These are phyloP conservation scores for Naumovozyma dairenensis DNA, from an alignment of 805 yeast species.

Conservation along the genomic window DNA sequence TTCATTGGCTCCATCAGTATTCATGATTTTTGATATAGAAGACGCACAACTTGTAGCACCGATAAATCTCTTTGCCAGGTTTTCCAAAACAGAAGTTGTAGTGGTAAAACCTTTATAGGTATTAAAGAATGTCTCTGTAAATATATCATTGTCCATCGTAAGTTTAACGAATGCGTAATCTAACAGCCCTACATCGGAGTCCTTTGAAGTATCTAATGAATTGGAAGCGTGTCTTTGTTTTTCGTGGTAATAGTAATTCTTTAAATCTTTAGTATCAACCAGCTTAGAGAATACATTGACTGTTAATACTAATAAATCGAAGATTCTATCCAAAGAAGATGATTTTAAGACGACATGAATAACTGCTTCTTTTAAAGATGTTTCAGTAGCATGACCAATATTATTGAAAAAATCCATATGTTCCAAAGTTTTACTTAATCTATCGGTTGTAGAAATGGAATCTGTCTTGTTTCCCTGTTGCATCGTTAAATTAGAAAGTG, in stretches of 20 bases:
- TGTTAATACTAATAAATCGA: slow-evolving; percentile 71
- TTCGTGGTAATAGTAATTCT: slow-evolving; percentile 25
- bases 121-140: slow-evolving; percentile 59
- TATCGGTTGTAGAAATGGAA: slow-evolving; percentile 14
- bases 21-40: slow-evolving; percentile 35
- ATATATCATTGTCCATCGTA: slow-evolving; percentile 54
- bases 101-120: slow-evolving; percentile 60
- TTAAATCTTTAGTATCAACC: slow-evolving; percentile 36
- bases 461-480: slow-evolving; percentile 8
- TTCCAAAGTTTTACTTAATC: slow-evolving; percentile 22
- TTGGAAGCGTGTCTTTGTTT: slow-evolving; percentile 14
- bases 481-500: slow-evolving; percentile 12
- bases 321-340: slow-evolving; percentile 63
- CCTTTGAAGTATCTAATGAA: not conserved
- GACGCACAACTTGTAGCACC: slow-evolving; percentile 56
- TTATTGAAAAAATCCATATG: slow-evolving; percentile 25
- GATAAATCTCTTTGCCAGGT: slow-evolving; percentile 43
- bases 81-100: slow-evolving; percentile 42
- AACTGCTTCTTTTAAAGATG: slow-evolving; percentile 28
- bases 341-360: slow-evolving; percentile 48
- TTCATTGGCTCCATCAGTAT: slow-evolving; percentile 12
- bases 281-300: slow-evolving; percentile 45
- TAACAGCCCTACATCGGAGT: slow-evolving; percentile 13
- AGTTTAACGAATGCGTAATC: slow-evolving; percentile 36
- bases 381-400: slow-evolving; percentile 26